These are phyloP conservation scores for Mikania micrantha DNA, from an alignment of 129 eudicot genomes.

Conservation along the genomic window DNA sequence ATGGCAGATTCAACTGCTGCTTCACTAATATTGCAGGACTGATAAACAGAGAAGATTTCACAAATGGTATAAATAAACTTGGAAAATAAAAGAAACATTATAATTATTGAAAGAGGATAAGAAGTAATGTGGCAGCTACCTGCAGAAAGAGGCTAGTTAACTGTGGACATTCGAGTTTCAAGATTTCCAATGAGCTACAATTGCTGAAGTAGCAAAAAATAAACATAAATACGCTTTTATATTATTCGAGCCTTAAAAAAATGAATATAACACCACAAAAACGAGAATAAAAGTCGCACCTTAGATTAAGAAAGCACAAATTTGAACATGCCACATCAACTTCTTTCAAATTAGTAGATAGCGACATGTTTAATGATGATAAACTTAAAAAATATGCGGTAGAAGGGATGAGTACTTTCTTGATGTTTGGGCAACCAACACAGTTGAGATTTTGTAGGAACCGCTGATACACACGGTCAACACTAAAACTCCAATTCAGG, in stretches of 20 bases:
- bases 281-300: slow-evolving; percentile 31
- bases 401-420: slow-evolving; percentile 64
- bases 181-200: slow-evolving; percentile 77
- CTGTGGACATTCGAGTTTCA: slow-evolving; percentile 80
- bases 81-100: background rate
- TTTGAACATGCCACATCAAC: slow-evolving; percentile 70
- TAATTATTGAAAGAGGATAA: background rate
- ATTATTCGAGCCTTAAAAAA: background rate
- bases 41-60: background rate
- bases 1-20: slow-evolving; percentile 78
- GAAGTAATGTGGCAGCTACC: slow-evolving; percentile 35
- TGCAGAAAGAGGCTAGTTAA: slow-evolving; percentile 86
- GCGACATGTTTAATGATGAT: slow-evolving; percentile 72
- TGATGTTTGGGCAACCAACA: slow-evolving; percentile 86
- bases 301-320: slow-evolving; percentile 76
- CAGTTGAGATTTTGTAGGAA: slow-evolving; percentile 70
- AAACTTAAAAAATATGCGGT: slow-evolving; percentile 49
- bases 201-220: slow-evolving; percentile 46
- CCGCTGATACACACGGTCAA: slow-evolving; percentile 31
- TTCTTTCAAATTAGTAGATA: slow-evolving; percentile 74
- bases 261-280: background rate
- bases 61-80: background rate
- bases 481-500: slow-evolving; percentile 59
- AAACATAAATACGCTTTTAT: background rate
- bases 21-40: slow-evolving; percentile 89